Evolutionary conservation across 2,329 filamentous ascomycete species (phyloP).

Genomic region (Colletotrichum sansevieriae): DNA sequence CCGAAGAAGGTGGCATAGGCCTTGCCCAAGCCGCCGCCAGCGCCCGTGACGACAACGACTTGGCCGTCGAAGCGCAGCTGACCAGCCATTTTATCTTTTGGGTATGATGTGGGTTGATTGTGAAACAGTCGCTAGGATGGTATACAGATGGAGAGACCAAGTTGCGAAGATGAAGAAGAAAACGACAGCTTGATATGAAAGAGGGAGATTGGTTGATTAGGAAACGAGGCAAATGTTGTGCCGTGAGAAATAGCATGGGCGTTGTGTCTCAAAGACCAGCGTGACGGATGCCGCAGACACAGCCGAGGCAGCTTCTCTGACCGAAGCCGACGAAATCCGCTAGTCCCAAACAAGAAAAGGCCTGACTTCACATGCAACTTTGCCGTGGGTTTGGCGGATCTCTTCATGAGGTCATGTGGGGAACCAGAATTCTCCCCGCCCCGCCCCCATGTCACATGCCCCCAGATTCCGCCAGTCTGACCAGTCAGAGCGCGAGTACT

Average conservation of each 20-base stretch:
- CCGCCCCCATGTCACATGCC: constrained; percentile 32
- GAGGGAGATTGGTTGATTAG: neutral
- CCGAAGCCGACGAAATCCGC: constrained; percentile 39
- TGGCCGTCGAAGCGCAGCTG: constrained; percentile 87
- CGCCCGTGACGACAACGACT: constrained; percentile 86
- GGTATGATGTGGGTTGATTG: neutral
- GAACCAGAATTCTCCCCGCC: constrained; percentile 12
- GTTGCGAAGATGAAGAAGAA: neutral
- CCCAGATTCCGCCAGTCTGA: neutral
- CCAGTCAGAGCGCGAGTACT: constrained; percentile 3
- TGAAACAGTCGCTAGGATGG: constrained; percentile 16
- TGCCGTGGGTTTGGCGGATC: constrained; percentile 20
- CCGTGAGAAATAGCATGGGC: neutral
- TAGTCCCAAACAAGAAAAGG: constrained; percentile 30
- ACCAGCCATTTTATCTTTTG: constrained; percentile 67
- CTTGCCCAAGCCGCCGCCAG: constrained; percentile 83
- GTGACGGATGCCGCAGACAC: constrained; percentile 36
- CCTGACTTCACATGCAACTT: constrained; percentile 37
- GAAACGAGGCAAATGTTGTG: too few relatives aligned
- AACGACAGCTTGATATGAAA: neutral
- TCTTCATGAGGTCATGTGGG: constrained; percentile 40
- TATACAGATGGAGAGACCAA: neutral
- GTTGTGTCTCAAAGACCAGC: constrained; percentile 20
- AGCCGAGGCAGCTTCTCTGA: constrained; percentile 43
- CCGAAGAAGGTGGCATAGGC: constrained; percentile 92